Conservation (phyloP, 352 stramenopile species). For the Phytophthora hibernalis region DNA sequence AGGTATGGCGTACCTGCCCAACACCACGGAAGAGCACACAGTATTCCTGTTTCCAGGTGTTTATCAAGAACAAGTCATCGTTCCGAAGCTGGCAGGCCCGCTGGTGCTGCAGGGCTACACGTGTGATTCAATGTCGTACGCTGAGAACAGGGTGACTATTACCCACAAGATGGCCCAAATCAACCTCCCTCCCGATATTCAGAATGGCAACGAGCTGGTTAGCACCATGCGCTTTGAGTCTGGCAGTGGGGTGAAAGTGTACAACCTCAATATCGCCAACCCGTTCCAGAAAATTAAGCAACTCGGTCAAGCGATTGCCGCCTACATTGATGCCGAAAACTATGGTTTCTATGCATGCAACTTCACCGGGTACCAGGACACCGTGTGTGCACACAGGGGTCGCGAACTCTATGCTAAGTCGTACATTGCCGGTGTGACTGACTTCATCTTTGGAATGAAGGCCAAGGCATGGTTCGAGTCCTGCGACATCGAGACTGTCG, state of each 20-base stretch:
- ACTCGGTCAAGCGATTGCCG: too few relatives aligned
- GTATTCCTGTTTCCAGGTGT: conserved; percentile 5
- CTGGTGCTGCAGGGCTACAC: conserved; percentile 9
- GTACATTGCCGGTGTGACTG: conserved; percentile 18
- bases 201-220: conserved; percentile 7
- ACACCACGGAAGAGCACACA: background rate
- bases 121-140: too few relatives aligned
- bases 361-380: conserved; percentile 24
- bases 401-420: conserved; percentile 7
- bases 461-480: too few relatives aligned
- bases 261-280: too few relatives aligned
- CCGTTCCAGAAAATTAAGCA: too few relatives aligned
- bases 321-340: too few relatives aligned
- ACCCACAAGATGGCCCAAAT: conserved; percentile 11
- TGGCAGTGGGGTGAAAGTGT: too few relatives aligned
- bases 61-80: too few relatives aligned
- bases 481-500: too few relatives aligned
- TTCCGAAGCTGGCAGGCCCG: background rate
- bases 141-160: conserved; percentile 11
- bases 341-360: conserved; percentile 24
- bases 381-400: conserved; percentile 24
- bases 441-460: conserved; percentile 22
- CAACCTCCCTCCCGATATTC: conserved; percentile 9
- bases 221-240: conserved; percentile 18
- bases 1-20: too few relatives aligned